These are phyloP conservation scores for Sophora flavescens DNA, from an alignment of 306 rosid species.

Conservation along the genomic window DNA sequence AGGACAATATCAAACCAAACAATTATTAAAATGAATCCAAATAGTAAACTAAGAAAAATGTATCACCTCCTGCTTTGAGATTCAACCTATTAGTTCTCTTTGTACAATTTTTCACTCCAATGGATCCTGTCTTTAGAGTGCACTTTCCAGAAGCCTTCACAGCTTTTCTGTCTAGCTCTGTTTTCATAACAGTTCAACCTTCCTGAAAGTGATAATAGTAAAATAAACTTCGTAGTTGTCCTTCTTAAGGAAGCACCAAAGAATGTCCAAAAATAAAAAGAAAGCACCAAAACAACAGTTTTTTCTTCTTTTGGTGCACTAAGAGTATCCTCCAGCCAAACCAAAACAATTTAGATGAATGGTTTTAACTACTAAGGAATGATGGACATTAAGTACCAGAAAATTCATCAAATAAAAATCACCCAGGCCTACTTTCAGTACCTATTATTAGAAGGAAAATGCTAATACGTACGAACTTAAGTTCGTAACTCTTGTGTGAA, in stretches of 20 bases:
- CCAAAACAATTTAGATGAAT: background rate
- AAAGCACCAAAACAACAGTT: constrained; percentile 9
- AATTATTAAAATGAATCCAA: constrained; percentile 30
- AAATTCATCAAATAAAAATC: constrained; percentile 28
- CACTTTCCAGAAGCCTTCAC: constrained; percentile 52
- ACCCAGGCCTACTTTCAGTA: constrained; percentile 16
- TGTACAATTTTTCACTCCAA: constrained; percentile 49
- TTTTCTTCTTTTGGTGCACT: too few species aligned
- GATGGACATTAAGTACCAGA: constrained; percentile 2
- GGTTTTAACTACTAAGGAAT: background rate
- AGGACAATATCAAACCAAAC: background rate
- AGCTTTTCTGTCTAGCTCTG: constrained; percentile 42
- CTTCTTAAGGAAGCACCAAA: constrained; percentile 20
- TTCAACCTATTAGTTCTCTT: constrained; percentile 47
- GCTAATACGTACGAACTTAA: too few species aligned
- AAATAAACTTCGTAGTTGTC: background rate
- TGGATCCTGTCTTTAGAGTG: constrained; percentile 38
- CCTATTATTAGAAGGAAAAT: background rate
- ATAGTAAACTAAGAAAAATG: background rate
- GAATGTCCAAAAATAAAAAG: constrained; percentile 8
- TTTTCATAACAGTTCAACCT: constrained; percentile 56
- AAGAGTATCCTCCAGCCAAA: too few species aligned
- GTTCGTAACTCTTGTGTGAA: too few species aligned
- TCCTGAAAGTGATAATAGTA: constrained; percentile 44
- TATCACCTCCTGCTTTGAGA: constrained; percentile 55